Base-by-base conservation (phyloP, 139 green algal genomes). In the Chloropicon primus region DNA sequence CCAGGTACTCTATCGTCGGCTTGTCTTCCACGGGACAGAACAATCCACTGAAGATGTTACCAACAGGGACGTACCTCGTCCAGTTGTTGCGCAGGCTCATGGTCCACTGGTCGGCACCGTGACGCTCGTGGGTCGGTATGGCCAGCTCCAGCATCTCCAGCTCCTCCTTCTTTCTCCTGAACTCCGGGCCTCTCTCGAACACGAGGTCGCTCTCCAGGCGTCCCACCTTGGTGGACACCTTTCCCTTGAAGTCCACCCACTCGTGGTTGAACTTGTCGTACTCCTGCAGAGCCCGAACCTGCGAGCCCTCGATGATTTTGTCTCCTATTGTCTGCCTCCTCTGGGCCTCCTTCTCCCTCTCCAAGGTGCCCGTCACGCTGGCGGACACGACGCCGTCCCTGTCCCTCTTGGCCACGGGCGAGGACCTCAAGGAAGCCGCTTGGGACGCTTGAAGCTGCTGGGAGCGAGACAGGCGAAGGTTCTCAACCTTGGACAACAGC, bases 41-140 rank as follows among this genome's bases (percentile, higher is more conserved):
- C 17, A 82, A 25, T 10, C 78, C 78, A 21, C 22, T 72, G 73
- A 82, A 82, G 21, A 76, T 27, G 54, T 82, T 82, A 53, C 78
- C 78, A 24, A 82, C 78, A 25, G 73, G 73, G 17, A 79, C 73
- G 25, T 71, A 82, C 10, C 78, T 29, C 74, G 29, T 79, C 73
- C 73, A 82, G 73, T 82, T 82, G 74, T 82, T 28, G 1, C 73
- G 27, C 28, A 82, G 78, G 24, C 23, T 72, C 78, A 82, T 82
- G 73, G 23, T 75, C 77, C 77, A 81, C 73, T 76, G 74, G 24
- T 72, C 28, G 23, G 53, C 26, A n/a, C 77, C 77, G 53, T 72
- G 26, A 22, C 77, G 54, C 25, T 76, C 62, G 2, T 76, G 17
- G 3, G 54, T 25, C 3, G 77, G 77, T 1, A 80, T 29, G 54